A percentile compares a stretch with the other conserved stretches of the same genome.
These are phyloP conservation scores for Fulvia fulva DNA, from an alignment of 2,329 filamentous ascomycete genomes.

Conservation along the genomic window DNA sequence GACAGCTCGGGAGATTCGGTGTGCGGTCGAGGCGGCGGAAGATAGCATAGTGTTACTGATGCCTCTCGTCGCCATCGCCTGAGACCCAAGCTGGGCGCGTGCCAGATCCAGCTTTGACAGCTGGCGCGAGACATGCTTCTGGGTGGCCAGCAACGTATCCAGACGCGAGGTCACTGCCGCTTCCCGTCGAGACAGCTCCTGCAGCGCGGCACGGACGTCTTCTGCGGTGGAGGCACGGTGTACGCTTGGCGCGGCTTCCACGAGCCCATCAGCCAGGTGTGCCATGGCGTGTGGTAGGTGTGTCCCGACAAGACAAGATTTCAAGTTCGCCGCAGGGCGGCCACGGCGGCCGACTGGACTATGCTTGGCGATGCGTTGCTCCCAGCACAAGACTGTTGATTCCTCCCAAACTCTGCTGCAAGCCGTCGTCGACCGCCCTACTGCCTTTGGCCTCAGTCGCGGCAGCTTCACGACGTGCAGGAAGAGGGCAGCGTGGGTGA, in stretches of 20 bases:
- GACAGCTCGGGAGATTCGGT: conserved; percentile 79
- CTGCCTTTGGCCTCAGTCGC: neutral
- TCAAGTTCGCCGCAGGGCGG: neutral
- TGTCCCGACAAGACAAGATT: neutral
- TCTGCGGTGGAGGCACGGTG: conserved; percentile 69
- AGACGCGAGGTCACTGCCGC: conserved; percentile 68
- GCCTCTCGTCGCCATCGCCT: conserved; percentile 75
- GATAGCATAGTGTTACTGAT: conserved; percentile 91
- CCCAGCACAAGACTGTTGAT: neutral
- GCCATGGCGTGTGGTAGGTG: conserved; percentile 1
- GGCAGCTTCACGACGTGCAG: neutral
- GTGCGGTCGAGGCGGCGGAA: conserved; percentile 77
- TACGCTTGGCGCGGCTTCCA: conserved; percentile 39
- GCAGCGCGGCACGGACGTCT: conserved; percentile 75
- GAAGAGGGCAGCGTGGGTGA: no score
- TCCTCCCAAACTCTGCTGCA: neutral
- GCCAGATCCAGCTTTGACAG: conserved; percentile 83
- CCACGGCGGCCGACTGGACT: no score
- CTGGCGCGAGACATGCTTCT: conserved; percentile 82
- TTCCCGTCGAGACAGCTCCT: conserved; percentile 72
- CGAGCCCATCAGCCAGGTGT: conserved; percentile 1
- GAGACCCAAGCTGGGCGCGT: conserved; percentile 80
- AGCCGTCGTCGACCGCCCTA: neutral
- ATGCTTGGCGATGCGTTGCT: neutral
- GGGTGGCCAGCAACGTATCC: conserved; percentile 71